Conservation (phyloP, 768 basidiomycete genomes). For the Xanthoconium stramineum region DNA sequence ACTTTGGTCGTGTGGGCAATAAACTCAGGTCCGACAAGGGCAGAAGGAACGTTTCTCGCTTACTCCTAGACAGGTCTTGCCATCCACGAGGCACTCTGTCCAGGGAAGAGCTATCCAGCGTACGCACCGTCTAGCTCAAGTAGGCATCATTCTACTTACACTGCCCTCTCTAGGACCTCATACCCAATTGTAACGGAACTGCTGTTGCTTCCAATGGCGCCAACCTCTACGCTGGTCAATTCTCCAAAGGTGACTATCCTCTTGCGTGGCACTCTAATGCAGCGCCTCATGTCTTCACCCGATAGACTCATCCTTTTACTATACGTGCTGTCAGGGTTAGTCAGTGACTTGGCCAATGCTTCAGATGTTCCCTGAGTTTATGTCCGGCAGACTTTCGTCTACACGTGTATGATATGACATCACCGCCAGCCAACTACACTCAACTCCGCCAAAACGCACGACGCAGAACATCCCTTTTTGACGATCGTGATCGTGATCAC, state of each 20-base stretch:
- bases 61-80: constrained; percentile 42
- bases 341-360: background rate
- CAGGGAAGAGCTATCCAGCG: constrained; percentile 55
- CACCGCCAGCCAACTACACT: constrained; percentile 35
- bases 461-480: constrained; percentile 16
- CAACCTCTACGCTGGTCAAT: constrained; percentile 86
- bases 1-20: constrained; percentile 67
- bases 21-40: constrained; percentile 45
- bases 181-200: constrained; percentile 80
- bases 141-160: background rate
- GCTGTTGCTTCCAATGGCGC: constrained; percentile 69
- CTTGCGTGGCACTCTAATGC: background rate
- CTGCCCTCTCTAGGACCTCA: constrained; percentile 51
- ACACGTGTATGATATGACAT: constrained; percentile 80
- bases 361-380: background rate
- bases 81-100: constrained; percentile 32
- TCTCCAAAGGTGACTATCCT: constrained; percentile 55
- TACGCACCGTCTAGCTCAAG: constrained; percentile 32
- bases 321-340: constrained; percentile 83
- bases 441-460: constrained; percentile 12
- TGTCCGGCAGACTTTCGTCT: constrained; percentile 71
- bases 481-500: constrained; percentile 40
- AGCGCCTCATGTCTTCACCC: constrained; percentile 2
- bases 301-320: constrained; percentile 85
- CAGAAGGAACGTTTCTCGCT: constrained; percentile 46